These are phyloP conservation scores for Tetrahymena malaccensis DNA, from an alignment of 73 alveolate genomes.

Conservation along the genomic window DNA sequence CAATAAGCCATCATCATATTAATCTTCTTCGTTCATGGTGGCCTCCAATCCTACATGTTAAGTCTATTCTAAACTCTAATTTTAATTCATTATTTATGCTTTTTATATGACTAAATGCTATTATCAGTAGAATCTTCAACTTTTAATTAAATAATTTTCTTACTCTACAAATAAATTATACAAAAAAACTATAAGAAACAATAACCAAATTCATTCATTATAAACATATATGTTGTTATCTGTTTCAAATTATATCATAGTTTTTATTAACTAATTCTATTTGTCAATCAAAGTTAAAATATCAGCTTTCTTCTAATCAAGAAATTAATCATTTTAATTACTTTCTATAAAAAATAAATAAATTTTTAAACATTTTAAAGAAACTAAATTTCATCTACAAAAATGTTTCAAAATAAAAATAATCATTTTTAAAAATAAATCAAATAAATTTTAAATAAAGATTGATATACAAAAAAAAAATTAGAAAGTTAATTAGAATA, in stretches of 20 bases:
- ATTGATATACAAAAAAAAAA: too few relatives aligned
- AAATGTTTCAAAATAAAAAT: too few relatives aligned
- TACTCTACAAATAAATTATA: background rate
- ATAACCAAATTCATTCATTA: background rate
- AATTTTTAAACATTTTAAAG: too few relatives aligned
- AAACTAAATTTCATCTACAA: too few relatives aligned
- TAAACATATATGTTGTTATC: background rate
- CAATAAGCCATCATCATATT: background rate
- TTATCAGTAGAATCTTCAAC: background rate
- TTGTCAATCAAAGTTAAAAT: background rate
- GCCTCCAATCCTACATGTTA: background rate
- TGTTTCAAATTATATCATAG: background rate
- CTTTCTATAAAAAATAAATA: too few relatives aligned
- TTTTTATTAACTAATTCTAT: background rate
- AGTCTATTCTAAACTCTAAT: background rate
- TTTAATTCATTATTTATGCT: background rate
- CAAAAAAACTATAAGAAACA: background rate
- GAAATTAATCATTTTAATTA: too few relatives aligned
- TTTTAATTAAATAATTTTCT: background rate
- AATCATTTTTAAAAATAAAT: too few relatives aligned
- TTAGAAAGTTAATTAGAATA: too few relatives aligned
- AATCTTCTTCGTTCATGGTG: background rate
- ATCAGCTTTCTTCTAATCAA: background rate
- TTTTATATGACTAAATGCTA: background rate
- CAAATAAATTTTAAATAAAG: too few relatives aligned